These are phyloP conservation scores for Lactarius sanguifluus DNA, from an alignment of 768 basidiomycete genomes.

Conservation along the genomic window DNA sequence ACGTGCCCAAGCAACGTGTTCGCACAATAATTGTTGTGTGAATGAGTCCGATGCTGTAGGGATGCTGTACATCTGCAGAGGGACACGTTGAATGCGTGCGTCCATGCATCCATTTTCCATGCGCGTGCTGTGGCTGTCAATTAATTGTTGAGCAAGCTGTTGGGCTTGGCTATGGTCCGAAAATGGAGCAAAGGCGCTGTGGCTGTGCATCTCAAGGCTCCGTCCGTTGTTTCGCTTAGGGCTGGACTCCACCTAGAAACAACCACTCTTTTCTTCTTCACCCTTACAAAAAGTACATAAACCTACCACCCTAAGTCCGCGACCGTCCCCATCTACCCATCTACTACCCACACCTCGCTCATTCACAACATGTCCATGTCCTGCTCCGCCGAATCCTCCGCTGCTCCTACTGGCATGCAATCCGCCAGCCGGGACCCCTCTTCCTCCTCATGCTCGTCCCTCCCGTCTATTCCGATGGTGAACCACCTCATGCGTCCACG, in stretches of 20 bases:
- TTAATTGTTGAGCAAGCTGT: not conserved
- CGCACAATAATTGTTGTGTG: not conserved
- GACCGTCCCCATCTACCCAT: not conserved
- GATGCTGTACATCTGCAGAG: not conserved
- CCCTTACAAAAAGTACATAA: slow-evolving; percentile 14
- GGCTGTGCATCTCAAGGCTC: not conserved
- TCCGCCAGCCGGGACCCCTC: not conserved
- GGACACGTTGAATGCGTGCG: not conserved
- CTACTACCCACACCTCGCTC: not conserved
- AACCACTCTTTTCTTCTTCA: not conserved
- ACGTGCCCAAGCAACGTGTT: not conserved
- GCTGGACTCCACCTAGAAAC: slow-evolving; percentile 9
- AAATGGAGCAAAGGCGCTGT: not conserved
- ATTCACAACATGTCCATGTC: not conserved
- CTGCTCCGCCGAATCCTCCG: slow-evolving; percentile 12
- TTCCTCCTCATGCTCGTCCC: slow-evolving; percentile 11
- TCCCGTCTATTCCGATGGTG: not conserved
- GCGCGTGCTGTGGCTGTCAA: not conserved
- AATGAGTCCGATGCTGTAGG: not conserved
- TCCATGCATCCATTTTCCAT: not conserved
- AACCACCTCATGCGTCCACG: slow-evolving; percentile 37
- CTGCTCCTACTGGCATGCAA: not conserved
- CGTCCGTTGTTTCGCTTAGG: not conserved
- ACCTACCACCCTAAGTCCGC: not conserved
- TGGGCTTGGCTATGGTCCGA: not conserved